These are phyloP conservation scores for Avena sativa DNA, from an alignment of 176 grass and related monocot species.

Conservation along the genomic window DNA sequence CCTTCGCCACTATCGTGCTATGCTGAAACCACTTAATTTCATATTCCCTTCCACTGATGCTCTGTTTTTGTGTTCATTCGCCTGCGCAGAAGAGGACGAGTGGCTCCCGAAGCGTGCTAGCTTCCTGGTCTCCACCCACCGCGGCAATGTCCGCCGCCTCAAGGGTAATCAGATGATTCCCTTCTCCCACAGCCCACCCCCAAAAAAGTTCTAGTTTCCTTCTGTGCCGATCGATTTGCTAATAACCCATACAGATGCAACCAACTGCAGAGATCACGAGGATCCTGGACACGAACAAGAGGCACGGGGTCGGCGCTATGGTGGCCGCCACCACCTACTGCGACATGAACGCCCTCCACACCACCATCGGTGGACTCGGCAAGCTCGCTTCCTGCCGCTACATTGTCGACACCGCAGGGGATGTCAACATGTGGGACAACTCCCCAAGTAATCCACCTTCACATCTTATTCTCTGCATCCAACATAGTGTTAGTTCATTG, in stretches of 20 bases:
- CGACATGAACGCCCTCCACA: constrained; percentile 41
- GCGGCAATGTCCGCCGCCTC: too few relatives aligned
- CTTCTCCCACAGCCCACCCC: too few relatives aligned
- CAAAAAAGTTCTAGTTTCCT: too few relatives aligned
- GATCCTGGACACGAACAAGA: neutral
- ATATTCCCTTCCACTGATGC: neutral
- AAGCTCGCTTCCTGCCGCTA: constrained; percentile 24
- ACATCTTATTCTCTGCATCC: neutral
- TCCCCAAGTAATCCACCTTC: neutral
- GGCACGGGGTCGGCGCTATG: neutral
- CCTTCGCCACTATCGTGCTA: neutral
- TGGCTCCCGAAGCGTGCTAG: neutral
- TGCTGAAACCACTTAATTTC: too few relatives aligned
- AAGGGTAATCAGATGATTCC: too few relatives aligned
- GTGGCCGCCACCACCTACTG: constrained; percentile 2
- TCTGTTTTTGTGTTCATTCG: too few relatives aligned
- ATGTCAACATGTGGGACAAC: constrained; percentile 29
- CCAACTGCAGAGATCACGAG: constrained; percentile 22
- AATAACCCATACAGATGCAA: too few relatives aligned
- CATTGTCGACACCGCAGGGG: constrained; percentile 16
- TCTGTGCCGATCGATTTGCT: neutral
- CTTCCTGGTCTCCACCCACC: too few relatives aligned
- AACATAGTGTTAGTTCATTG: neutral
- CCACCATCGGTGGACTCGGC: constrained; percentile 12
- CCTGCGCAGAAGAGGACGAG: neutral